Evolutionary conservation across 1,284 basidiomycete species (phyloP), one percentile per base, ranked within the genome.

Genomic region (Dichomitus squalens): DNA sequence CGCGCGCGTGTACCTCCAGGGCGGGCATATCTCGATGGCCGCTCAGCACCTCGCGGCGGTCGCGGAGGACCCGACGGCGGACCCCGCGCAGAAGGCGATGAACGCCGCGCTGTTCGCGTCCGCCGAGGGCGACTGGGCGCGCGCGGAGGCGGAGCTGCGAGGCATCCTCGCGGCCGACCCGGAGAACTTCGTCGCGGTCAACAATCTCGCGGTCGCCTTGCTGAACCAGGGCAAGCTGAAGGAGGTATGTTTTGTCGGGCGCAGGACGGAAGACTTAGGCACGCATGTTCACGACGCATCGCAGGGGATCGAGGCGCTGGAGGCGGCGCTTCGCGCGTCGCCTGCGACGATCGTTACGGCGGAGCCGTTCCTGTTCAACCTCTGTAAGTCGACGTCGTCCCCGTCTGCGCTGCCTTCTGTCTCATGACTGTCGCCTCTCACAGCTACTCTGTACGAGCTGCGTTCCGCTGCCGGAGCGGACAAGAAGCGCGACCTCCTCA

Each of bases 391-490:
- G 8, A 33, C 18, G 36, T 11, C 36, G 31, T 44, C 21, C 12
- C 11, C n/a, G 21, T 35, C 33, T 35, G 31, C 39, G 29, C 7
- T 3, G 23, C n/a, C 21, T 29, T 23, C 21, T 7, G 11, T 38
- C 31, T 34, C 38, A 3, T 44, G 5, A n/a, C 16, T 23, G 18
- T 35, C 8, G 7, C 41, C 8, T 21, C n/a, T 34, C n/a, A 20
- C 60, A 92, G 90, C 90, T 2, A 93, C 91, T 0, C 71, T 93
- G 27, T 93, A 93, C 65, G 90, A 93, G 66, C 79, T 93, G 39
- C 85, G 85, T 21, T 89, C 90, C 1, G 77, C 82, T 0, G 81
- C 82, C 1, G 85, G 88, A 1, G 77, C 82, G 46, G 85, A 89
- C 58, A 89, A 86, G 72, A 93, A 93, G 69, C 83, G 84, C 43